Evolutionary conservation across 495 filamentous ascomycete species (phyloP), one percentile per base, ranked within the genome.

Genomic region (Pyrenopolyporus hunteri): DNA sequence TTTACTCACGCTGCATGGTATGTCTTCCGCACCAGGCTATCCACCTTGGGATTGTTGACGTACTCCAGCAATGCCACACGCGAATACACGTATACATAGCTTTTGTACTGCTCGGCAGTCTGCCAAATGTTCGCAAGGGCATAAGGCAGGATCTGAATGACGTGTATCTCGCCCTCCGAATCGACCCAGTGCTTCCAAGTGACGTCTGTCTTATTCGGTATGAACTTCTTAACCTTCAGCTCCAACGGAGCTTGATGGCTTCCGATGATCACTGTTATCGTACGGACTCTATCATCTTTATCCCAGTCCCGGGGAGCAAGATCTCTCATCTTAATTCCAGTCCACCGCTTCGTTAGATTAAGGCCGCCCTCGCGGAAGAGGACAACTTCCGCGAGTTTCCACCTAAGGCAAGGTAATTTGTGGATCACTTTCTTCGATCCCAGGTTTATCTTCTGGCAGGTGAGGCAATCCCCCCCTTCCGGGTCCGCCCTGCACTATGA

Each of bases 341-440:
- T 28, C 68, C 78, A 79, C 28, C 77, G 69, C 9, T 67, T 59
- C 0, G 78, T 81, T 16, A 77, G 54, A 11, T 64, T 31, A 19
- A 80, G 51, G 3, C 75, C 74, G 6, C 75, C 75, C 2, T 67
- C 59, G 16, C 78, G 78, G 40, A 73, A 74, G 4, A 75, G 60
- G 4, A 59, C 46, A 8, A 74, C 66, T 29, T 74, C 66, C 16
- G 71, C 69, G 6, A 80, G 52, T 57, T 73, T 78, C 54, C 61
- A 71, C 8, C 76, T 74, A 22, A 74, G 43, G 31, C 78, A 81
- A 0, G 70, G 74, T 11, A 76, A 57, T 17, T 65, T 63, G 45
- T 80, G 76, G 13, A 79, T 77, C 8, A 75, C 74, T 48, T 80
- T 81, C 53, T 77, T 79, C 3, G 74, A 73, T 1, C 65, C 70